These are phyloP conservation scores for Strobilomyces echinocephalus DNA, from an alignment of 768 basidiomycete genomes.

Conservation along the genomic window DNA sequence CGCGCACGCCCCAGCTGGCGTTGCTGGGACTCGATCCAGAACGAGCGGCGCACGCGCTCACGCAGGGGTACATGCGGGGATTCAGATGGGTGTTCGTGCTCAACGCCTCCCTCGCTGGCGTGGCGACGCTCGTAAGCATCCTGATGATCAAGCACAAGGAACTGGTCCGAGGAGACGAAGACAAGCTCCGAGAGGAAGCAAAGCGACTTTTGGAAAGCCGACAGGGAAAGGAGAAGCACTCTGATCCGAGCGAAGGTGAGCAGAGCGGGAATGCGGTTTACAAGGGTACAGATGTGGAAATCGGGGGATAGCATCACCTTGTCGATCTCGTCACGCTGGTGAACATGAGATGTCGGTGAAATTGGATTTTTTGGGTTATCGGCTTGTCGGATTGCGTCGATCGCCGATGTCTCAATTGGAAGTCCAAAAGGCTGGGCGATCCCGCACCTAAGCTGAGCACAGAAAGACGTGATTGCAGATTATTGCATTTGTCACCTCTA, in stretches of 20 bases:
- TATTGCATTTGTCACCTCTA: not conserved
- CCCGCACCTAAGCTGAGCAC: too few species aligned
- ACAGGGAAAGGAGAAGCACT: not conserved
- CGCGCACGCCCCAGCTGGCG: not conserved
- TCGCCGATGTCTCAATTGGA: too few species aligned
- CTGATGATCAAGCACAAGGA: constrained; percentile 4
- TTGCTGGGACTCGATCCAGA: not conserved
- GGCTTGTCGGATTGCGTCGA: too few species aligned
- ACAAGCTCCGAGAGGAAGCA: not conserved
- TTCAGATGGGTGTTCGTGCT: not conserved
- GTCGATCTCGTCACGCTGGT: too few species aligned
- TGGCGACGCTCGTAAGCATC: not conserved
- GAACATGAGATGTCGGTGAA: too few species aligned
- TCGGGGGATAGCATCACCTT: not conserved
- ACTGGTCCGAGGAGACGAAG: not conserved
- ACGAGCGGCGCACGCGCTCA: not conserved
- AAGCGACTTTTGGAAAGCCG: not conserved
- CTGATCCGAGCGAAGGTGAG: not conserved
- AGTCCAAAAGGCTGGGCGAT: too few species aligned
- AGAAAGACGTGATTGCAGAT: not conserved
- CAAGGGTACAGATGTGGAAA: not conserved
- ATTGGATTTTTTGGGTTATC: too few species aligned
- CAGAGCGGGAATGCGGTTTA: not conserved
- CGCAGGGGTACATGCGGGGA: not conserved
- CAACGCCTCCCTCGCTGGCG: not conserved